Conservation (phyloP, 768 basidiomycete genomes). For the Psilocybe cubensis region DNA sequence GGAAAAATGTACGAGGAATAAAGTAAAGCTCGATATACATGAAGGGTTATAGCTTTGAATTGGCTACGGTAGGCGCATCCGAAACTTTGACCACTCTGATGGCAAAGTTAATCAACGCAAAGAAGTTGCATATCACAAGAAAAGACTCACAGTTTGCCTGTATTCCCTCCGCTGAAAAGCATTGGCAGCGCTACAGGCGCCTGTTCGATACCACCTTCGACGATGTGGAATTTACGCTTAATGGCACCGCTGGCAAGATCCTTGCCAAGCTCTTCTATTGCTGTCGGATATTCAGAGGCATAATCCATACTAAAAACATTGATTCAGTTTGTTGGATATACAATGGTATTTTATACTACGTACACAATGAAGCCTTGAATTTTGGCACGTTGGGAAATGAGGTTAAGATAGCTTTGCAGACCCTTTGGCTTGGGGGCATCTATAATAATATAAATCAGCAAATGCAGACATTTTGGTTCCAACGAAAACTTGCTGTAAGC, state of each 20-base stretch:
- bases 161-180: slow-evolving; percentile 78
- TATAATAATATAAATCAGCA: slow-evolving; percentile 23
- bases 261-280: slow-evolving; percentile 55
- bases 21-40: too few relatives aligned
- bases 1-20: too few relatives aligned
- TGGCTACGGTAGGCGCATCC: background rate
- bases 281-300: slow-evolving; percentile 56
- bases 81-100: background rate
- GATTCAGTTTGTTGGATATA: background rate
- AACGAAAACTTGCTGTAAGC: slow-evolving; percentile 63
- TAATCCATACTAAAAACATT: slow-evolving; percentile 69
- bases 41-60: background rate
- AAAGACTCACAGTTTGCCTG: slow-evolving; percentile 66
- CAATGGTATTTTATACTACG: slow-evolving; percentile 21
- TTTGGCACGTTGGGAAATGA: slow-evolving; percentile 79
- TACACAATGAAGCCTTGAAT: slow-evolving; percentile 87
- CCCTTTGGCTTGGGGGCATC: slow-evolving; percentile 66
- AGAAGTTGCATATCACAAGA: background rate
- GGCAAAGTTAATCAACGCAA: background rate
- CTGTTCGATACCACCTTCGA: slow-evolving; percentile 71
- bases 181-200: slow-evolving; percentile 72
- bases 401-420: slow-evolving; percentile 63
- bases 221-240: slow-evolving; percentile 79
- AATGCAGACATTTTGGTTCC: background rate
- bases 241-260: slow-evolving; percentile 71